Evolutionary conservation across 83 land plant species (phyloP), one percentile per base, ranked within the genome.

Genomic region (Thuja plicata): DNA sequence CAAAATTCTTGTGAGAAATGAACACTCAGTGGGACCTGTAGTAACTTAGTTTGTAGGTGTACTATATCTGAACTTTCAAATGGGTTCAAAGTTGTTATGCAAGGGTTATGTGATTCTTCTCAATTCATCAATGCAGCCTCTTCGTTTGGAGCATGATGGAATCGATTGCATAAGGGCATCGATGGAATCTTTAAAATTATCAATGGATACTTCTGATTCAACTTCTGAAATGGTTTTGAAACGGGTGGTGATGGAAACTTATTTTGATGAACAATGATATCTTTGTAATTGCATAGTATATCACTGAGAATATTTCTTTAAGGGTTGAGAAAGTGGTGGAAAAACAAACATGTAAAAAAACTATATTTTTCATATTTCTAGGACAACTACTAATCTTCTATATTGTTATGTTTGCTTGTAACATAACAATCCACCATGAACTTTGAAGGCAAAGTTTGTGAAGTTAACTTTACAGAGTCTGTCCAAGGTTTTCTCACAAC

Each of bases 61-160:
- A 82, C 32, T 82, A 27, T 45, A 82, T 82, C 13, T 82, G 34
- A 82, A 41, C 34, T 45, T 27, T 45, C 84, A 82, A 45, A 45
- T 82, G 52, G 84, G 84, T 41, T 82, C 32, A 0, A 52, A 82
- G 34, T 82, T 82, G 32, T 43, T 82, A 82, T 82, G 84, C 27
- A 82, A 82, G 84, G 84, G 52, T 19, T 45, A 82, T 45, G 48
- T 45, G 15, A 43, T 24, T 82, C 4, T 82, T 27, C n/a, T 82
- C 15, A 82, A 82, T 52, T 82, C 84, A 82, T 30, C 45, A 50
- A 82, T 82, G 84, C n/a, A 45, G 54, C 52, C 84, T 82, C n/a
- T 82, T 82, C 1, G 84, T 43, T 82, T 82, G 84, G 84, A 82
- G 85, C 41, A 45, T 82, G 85, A 54, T 40, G 85, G 85, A 43